Evolutionary conservation across 352 stramenopile genomes (phyloP).

Genomic region (Peronospora belbahrii): DNA sequence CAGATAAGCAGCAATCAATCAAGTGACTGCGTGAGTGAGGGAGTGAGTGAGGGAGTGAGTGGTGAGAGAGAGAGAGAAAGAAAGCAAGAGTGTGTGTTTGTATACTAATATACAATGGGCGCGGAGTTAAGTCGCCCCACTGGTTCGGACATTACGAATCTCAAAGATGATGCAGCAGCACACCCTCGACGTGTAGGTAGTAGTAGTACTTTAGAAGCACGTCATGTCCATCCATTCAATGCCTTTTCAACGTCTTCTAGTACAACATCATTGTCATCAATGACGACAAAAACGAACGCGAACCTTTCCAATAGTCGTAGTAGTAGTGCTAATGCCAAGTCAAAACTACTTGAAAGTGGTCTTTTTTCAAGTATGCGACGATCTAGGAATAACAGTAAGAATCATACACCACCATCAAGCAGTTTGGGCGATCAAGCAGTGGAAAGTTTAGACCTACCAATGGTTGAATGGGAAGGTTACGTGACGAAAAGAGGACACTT

Average conservation of each 20-base stretch:
- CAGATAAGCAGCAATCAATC: too few species aligned
- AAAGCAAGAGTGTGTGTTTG: not conserved
- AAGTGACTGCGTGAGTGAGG: not conserved
- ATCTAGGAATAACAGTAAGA: constrained; percentile 33
- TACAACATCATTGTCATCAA: constrained; percentile 47
- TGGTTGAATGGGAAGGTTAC: constrained; percentile 86
- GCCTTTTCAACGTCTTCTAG: constrained; percentile 42
- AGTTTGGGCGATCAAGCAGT: constrained; percentile 44
- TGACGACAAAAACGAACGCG: constrained; percentile 25
- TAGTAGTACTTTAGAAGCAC: constrained; percentile 46
- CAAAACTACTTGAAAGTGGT: constrained; percentile 15
- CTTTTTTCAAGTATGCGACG: constrained; percentile 56
- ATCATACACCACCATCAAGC: constrained; percentile 7
- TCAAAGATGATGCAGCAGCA: constrained; percentile 25
- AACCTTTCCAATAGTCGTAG: constrained; percentile 32
- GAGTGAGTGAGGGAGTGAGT: not conserved
- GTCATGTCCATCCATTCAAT: constrained; percentile 19
- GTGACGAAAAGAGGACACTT: constrained; percentile 85
- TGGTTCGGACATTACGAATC: constrained; percentile 24
- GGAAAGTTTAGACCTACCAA: constrained; percentile 79
- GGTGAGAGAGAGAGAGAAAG: not conserved
- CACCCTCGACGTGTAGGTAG: constrained; percentile 61
- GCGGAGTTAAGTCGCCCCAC: constrained; percentile 55
- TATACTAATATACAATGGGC: constrained; percentile 34
- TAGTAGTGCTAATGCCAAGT: constrained; percentile 38